A percentile compares a stretch with the other conserved stretches of the same genome.
phyloP scores from a whole-genome alignment of 805 yeast genomes.

The Pichia ethanolica region DNA sequence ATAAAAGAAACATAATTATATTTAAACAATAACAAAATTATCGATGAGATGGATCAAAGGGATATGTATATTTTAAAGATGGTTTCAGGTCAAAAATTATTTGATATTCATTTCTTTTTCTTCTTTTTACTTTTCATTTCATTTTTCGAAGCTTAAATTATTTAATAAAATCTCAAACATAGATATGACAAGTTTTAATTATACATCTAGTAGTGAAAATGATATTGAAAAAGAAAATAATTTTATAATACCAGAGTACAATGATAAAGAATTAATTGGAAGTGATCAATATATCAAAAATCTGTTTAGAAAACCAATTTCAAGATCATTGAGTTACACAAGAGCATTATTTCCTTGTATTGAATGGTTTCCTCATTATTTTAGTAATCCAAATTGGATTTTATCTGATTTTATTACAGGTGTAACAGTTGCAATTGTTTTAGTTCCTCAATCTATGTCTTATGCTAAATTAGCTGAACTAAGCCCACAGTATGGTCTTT shows the following conservation, averaged over 20 bases:
- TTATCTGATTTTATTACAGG: constrained; percentile 85
- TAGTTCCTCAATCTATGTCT: constrained; percentile 95
- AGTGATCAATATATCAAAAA: constrained; percentile 23
- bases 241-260: constrained; percentile 6
- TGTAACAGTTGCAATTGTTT: constrained; percentile 84
- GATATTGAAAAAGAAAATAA: too few relatives aligned
- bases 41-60: too few relatives aligned
- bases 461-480: constrained; percentile 84
- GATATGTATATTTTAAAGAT: too few relatives aligned
- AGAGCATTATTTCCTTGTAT: constrained; percentile 69
- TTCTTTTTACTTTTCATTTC: too few relatives aligned
- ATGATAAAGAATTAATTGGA: constrained; percentile 21
- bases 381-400: constrained; percentile 55
- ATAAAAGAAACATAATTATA: too few relatives aligned
- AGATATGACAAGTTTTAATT: background rate
- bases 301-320: constrained; percentile 32
- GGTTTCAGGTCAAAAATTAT: too few relatives aligned
- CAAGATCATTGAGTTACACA: constrained; percentile 39
- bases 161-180: too few relatives aligned
- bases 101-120: too few relatives aligned
- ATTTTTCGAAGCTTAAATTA: too few relatives aligned
- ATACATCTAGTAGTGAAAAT: background rate
- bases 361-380: constrained; percentile 82
- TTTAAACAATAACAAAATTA: too few relatives aligned
- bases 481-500: constrained; percentile 77